Base-by-base conservation (phyloP, 768 basidiomycete genomes). In the Tulasnella sp. region DNA sequence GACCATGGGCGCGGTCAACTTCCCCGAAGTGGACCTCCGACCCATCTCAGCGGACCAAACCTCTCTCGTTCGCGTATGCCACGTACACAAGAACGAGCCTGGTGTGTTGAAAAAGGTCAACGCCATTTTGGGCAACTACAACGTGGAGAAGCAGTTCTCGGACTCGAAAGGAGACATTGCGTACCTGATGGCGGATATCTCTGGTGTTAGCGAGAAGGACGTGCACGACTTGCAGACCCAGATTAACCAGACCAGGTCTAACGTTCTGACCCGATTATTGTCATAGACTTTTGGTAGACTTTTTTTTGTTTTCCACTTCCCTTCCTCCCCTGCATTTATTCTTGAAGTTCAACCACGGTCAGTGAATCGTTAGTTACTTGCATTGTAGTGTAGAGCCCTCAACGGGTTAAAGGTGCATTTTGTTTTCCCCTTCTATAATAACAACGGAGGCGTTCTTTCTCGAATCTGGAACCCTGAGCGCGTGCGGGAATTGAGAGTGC, bases 91-190 rank as follows among this genome's bases (percentile, higher is more conserved):
- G 83, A 99, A 99, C 85, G 89, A 92, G 83, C 95, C 95, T 71
- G 96, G 95, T 86, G 97, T 98, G 69, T 91, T 99, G 81, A 91
- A 90, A 81, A 89, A 91, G 81, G 93, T 99, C 86, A 99, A 99
- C 87, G 93, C 96, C 79, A 91, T 93, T 38, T 85, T 99, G 54
- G 92, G 93, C 70, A 91, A 94, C 49, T 95, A 96, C 88, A 99
- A 99, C 84, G 96, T 99, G 82, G 96, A 97, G 85, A 99, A 99
- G 86, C 97, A 99, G 84, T 98, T 91, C 84, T 96, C 97, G n/a
- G 97, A 99, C 82, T 95, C 94, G 67, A 94, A 94, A 85, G 93
- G 92, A 78, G 93, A 94, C 72, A 84, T 94, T 71, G 95, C 96
- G 34, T 99, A 99, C 83, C 88, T 99, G 78, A 92, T 99, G 90